Evolutionary conservation across 345 rosid species (phyloP), one percentile per base, ranked within the genome.

Genomic region (Sonneratia alba): DNA sequence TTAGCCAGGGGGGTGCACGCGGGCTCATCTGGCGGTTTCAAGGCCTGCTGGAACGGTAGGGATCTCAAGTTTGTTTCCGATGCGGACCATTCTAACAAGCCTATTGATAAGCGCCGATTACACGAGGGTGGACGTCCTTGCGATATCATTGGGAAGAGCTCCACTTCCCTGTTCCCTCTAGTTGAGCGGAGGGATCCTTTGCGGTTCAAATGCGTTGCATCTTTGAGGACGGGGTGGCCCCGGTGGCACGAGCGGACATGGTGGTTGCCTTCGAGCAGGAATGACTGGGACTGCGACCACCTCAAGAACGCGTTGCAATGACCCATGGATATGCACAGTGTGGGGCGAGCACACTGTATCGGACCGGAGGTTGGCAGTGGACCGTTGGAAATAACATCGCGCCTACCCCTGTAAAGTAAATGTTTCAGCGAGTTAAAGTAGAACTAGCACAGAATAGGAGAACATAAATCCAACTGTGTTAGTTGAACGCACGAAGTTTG

Each of bases 1-100:
- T 77, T 77, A 18, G 90, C 87, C 4, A 80, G 85, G 76, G 94
- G 92, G 86, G 88, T 57, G 93, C 93, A 6, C 97, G 0, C 67
- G 61, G 11, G 94, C 89, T 24, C 87, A 83, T 70, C 0, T 91
- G 59, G 90, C 94, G 40, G 40, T 90, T 59, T 91, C 79, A 85
- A 85, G 79, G 92, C 81, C 53, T 88, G 92, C 71, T 80, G 87
- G 82, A 74, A 61, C 57, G 13, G 3, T 14, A 34, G n/a, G 32
- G 0, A 40, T 0, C 10, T 77, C 74, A 51, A 73, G 81, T n/a
- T 32, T 91, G 97, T 73, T 42, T 77, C n/a, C 16, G 82, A 83
- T 70, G 83, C 85, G 9, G 94, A 86, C n/a, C 72, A 72, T 87
- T 21, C 34, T 88, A 16, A 87, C n/a, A 88, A 70, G 92, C 88